These are phyloP conservation scores for Aspergillus spinulosporus DNA, from an alignment of 2,329 filamentous ascomycete genomes.

Conservation along the genomic window DNA sequence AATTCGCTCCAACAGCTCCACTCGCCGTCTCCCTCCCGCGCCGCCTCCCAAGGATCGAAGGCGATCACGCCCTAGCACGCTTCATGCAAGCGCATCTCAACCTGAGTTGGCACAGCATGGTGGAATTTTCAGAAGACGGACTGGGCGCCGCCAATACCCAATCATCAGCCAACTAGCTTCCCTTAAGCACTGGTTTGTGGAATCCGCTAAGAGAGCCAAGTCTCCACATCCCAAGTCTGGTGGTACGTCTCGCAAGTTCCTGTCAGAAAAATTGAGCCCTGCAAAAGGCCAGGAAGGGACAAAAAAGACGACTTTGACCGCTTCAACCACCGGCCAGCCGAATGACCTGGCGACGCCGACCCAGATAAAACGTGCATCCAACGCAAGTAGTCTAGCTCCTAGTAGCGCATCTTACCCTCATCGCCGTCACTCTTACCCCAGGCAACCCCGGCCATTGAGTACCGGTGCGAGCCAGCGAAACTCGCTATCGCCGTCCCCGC, in stretches of 20 bases:
- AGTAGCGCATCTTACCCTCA: constrained; percentile 46
- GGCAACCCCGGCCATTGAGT: constrained; percentile 38
- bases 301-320: constrained; percentile 29
- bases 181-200: constrained; percentile 72
- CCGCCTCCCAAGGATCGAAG: constrained; percentile 86
- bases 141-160: constrained; percentile 59
- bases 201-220: constrained; percentile 63
- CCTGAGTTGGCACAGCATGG: constrained; percentile 62
- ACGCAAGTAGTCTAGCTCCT: constrained; percentile 43
- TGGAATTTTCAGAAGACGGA: constrained; percentile 56
- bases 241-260: constrained; percentile 38
- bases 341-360: constrained; percentile 38
- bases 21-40: constrained; percentile 67
- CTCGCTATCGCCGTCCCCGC: constrained; percentile 79
- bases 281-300: constrained; percentile 39
- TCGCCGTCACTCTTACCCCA: constrained; percentile 44
- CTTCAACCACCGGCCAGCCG: constrained; percentile 27
- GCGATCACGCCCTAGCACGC: constrained; percentile 75
- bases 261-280: constrained; percentile 41
- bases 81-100: constrained; percentile 77
- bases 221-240: constrained; percentile 51
- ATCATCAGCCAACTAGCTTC: constrained; percentile 67
- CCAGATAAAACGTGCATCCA: constrained; percentile 43
- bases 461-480: constrained; percentile 56
- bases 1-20: constrained; percentile 73